A percentile compares a stretch with the other conserved stretches of the same genome.
phyloP scores from a whole-genome alignment of 1,139 yeast genomes.

The Eremothecium coryli region DNA sequence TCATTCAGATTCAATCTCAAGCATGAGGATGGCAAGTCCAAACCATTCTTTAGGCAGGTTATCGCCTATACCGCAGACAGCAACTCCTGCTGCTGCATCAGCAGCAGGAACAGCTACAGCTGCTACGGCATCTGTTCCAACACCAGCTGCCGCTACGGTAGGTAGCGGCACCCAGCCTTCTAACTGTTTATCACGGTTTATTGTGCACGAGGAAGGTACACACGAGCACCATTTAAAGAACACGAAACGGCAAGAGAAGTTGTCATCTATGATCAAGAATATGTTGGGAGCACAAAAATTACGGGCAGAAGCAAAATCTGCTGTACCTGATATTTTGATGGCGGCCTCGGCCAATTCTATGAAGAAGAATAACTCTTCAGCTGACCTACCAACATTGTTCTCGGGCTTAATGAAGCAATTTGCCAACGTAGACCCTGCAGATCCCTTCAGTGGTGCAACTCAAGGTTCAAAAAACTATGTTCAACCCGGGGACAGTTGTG shows the following conservation, averaged over 20 bases:
- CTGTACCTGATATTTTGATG: slow-evolving; percentile 63
- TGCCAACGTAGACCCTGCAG: slow-evolving; percentile 31
- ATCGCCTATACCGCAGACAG: not conserved
- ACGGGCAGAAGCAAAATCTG: slow-evolving; percentile 72
- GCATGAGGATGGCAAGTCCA: not conserved
- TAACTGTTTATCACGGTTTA: slow-evolving; percentile 15
- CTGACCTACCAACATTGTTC: slow-evolving; percentile 66
- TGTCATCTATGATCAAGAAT: slow-evolving; percentile 79
- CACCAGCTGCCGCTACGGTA: not conserved
- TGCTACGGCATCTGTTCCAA: not conserved
- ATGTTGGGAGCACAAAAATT: slow-evolving; percentile 72
- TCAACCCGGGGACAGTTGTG: slow-evolving; percentile 27
- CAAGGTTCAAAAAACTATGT: slow-evolving; percentile 18
- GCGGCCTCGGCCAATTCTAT: slow-evolving; percentile 13
- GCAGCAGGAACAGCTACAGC: not conserved
- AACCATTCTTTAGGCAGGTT: too few species aligned
- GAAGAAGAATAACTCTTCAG: slow-evolving; percentile 13
- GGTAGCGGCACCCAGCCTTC: not conserved
- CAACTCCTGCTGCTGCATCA: slow-evolving; percentile 1
- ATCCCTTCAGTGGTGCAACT: slow-evolving; percentile 33
- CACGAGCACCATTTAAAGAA: slow-evolving; percentile 76
- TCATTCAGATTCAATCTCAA: not conserved
- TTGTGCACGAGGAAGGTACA: slow-evolving; percentile 45
- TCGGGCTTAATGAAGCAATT: slow-evolving; percentile 72
- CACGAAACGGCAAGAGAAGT: slow-evolving; percentile 79